A percentile compares a stretch with the other conserved stretches of the same genome.
These are phyloP conservation scores for Neophaeococcomyces mojaviensis DNA, from an alignment of 2,329 filamentous ascomycete species.

Conservation along the genomic window DNA sequence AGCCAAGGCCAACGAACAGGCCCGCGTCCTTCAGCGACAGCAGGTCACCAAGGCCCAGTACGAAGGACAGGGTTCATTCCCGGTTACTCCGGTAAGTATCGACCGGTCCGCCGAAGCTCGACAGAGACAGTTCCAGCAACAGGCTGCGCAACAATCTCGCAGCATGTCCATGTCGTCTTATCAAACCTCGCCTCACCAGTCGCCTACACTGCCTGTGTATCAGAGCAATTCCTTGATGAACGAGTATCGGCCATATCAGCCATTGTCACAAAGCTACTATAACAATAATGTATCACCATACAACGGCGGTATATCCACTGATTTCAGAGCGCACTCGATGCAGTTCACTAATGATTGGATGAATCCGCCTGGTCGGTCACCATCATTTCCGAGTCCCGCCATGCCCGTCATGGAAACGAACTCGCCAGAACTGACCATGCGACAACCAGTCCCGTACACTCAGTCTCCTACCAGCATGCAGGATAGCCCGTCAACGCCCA, in stretches of 20 bases:
- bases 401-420: slow-evolving; percentile 8
- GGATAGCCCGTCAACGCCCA: neutral
- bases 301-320: neutral
- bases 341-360: slow-evolving; percentile 22
- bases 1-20: slow-evolving; percentile 21
- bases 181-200: slow-evolving; percentile 2
- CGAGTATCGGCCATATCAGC: slow-evolving; percentile 7
- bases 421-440: slow-evolving; percentile 5
- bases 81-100: slow-evolving; percentile 12
- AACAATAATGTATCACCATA: slow-evolving; percentile 2
- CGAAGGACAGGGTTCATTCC: slow-evolving; percentile 5
- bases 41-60: slow-evolving; percentile 17
- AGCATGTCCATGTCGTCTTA: slow-evolving; percentile 20
- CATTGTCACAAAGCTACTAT: slow-evolving; percentile 4
- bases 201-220: slow-evolving; percentile 7
- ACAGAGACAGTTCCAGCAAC: slow-evolving; percentile 22
- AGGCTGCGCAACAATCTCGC: slow-evolving; percentile 21
- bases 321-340: slow-evolving; percentile 7
- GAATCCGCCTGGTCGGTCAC: slow-evolving; percentile 10
- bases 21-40: slow-evolving; percentile 23
- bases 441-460: neutral
- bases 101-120: slow-evolving; percentile 20
- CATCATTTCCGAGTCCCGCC: slow-evolving; percentile 7
- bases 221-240: neutral
- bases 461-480: slow-evolving; percentile 4